These are phyloP conservation scores for Plasmodium adleri DNA, from an alignment of 169 alveolate species.

Conservation along the genomic window DNA sequence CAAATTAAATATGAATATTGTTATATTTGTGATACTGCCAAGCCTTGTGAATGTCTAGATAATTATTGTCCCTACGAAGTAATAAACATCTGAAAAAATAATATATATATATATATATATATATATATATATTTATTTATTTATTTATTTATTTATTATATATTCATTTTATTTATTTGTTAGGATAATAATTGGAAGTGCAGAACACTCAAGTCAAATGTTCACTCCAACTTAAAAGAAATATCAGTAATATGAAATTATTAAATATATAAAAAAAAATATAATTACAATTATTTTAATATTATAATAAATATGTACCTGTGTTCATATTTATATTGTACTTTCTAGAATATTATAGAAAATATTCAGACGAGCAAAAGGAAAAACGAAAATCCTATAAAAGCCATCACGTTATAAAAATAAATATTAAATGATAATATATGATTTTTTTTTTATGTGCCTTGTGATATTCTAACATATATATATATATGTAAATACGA, in stretches of 20 bases:
- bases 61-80: slow-evolving; percentile 32
- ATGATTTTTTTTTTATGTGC: too few relatives aligned
- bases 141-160: not conserved
- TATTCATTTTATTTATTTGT: not conserved
- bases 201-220: slow-evolving; percentile 37
- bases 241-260: slow-evolving; percentile 15
- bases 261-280: too few relatives aligned
- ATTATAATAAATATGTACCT: too few relatives aligned
- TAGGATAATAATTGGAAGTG: slow-evolving; percentile 40
- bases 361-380: too few relatives aligned
- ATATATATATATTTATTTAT: not conserved
- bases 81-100: not conserved
- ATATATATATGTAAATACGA: too few relatives aligned
- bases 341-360: too few relatives aligned
- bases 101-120: not conserved
- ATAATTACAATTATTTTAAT: too few relatives aligned
- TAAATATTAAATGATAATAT: too few relatives aligned
- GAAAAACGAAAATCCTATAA: too few relatives aligned
- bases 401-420: too few relatives aligned
- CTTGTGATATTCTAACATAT: too few relatives aligned
- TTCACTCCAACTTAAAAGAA: slow-evolving; percentile 48
- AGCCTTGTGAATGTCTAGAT: slow-evolving; percentile 47
- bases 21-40: slow-evolving; percentile 47
- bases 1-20: slow-evolving; percentile 46
- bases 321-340: too few relatives aligned